Evolutionary conservation across 345 rosid species (phyloP), one percentile per base, ranked within the genome.

Genomic region (Hirschfeldia incana): DNA sequence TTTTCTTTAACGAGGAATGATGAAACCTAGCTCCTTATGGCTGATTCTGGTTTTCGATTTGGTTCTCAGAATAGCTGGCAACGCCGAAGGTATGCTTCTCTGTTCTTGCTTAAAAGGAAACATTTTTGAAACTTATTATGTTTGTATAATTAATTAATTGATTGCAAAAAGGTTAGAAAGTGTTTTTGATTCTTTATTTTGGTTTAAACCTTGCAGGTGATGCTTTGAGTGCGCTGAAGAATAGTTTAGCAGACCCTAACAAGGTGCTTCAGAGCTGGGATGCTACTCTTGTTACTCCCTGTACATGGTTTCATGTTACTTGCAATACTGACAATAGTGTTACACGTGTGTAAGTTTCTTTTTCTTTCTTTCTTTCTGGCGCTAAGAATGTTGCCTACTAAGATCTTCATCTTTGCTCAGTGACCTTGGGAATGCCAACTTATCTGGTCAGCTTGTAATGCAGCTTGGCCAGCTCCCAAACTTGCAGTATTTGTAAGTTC

Each of bases 191-290:
- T 46, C 5, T 33, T 26, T 53, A 1, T 13, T 76, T 61, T 46
- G 74, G 30, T 28, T 67, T 4, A 49, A 49, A 69, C 11, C 9
- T 3, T 4, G 13, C 84, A 94, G 98, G 97, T 67, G 98, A 92
- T 72, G 98, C 97, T 53, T 76, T 94, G 81, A 89, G 86, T 85
- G 90, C 97, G 6, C 44, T 94, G 80, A 94, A 84, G 88, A 78
- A 78, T 61, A 88, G 80, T 79, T 84, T 94, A 65, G 77, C 74
- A 10, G 97, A 92, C 84, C 97, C 98, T 69, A 89, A 88, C 83
- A 90, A 87, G 58, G 90, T 94, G 67, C 86, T 94, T 61, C 97
- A 92, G 74, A 92, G 98, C 85, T 94, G 98, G 98, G 94, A 91
- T 83, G 76, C 98, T 58, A 91, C 97, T 63, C 92, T 88, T 67